Evolutionary conservation across 2,329 filamentous ascomycete genomes (phyloP), one percentile per base, ranked within the genome.

Genomic region (Microsporum audouinii): DNA sequence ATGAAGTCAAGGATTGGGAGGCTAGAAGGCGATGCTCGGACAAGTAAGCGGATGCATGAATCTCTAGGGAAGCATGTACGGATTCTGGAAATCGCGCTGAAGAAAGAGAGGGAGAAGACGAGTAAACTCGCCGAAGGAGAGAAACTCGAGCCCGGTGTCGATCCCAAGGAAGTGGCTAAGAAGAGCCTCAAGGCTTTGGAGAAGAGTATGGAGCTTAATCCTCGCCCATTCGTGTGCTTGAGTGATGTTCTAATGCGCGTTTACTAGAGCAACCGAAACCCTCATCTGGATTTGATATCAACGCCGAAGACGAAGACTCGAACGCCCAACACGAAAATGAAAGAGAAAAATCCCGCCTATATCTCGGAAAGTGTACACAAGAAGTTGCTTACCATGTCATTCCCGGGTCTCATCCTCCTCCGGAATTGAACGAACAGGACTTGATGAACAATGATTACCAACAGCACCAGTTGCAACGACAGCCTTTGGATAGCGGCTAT

Each of bases 1-100:
- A 97, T 99, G 94, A 96, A 95, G 79, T 91, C 89, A 67, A 87
- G 95, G 71, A 96, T 99, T 77, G 92, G 92, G 58, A 88, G 89
- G 70, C 84, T 97, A 66, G 94, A 99, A 76, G 94, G 94, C 60
- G 89, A 95, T 67, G 84, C 87, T 36, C 83, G 91, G 65, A 89
- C 92, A 66, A 87, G 89, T 58, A 94, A 95, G 75, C 88, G 89
- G 64, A 84, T 91, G 62, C 91, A 95, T 69, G 91, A 91, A 75
- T 89, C 91, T 38, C 78, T 96, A 60, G 91, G 89, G 72, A 91
- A 91, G 78, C 95, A 96, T 71, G 88, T 97, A 62, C 81, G 85
- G 60, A 89, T 97, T 76, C 81, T 97, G 64, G 91, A 97, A 77
- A 84, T 86, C 68, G 94, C 92, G 65, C 79, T 96, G 69, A 91